Evolutionary conservation across 1,284 basidiomycete genomes (phyloP), one percentile per base, ranked within the genome.

Genomic region (Marasmius tenuissimus): DNA sequence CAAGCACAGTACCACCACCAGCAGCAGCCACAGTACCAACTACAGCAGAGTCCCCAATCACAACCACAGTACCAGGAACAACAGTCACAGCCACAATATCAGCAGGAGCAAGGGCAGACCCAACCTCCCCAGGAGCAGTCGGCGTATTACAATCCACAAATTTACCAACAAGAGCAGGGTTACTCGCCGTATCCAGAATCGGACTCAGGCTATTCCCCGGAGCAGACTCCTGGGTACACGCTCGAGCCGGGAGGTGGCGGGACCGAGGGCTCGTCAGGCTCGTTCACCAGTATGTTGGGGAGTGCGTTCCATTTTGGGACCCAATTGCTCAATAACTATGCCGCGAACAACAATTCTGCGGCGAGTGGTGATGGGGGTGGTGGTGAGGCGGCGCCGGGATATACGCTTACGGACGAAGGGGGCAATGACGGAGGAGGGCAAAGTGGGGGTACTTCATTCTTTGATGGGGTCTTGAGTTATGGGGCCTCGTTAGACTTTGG

Each of bases 41-140:
- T 3, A 35, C 16, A 54, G 12, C 34, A 34, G 2, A 16, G 34
- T 8, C 52, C 8, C 9, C 51, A 37, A 53, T 11, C 52, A n/a
- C 27, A 34, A 34, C 48, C 51, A 27, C n/a, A 47, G 20, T 49
- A 51, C 48, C 58, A 60, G 27, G 3, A n/a, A 42, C 58, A 60
- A 16, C 42, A n/a, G 2, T 20, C 48, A 6, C n/a, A 16, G 35
- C n/a, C 33, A 33, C 38, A 57, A 45, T 39, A 53, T 35, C 51
- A 27, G 27, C 51, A 53, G n/a, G 27, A 27, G 27, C 27, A 27
- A 27, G 27, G 2, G 27, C 27, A 27, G 27, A 27, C 27, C 27
- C 51, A 22, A 33, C 5, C 11, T 18, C 14, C 16, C 47, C 45
- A 45, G 10, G 22, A 58, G 14, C 57, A 48, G 18, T 35, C 7